phyloP scores from a whole-genome alignment of 306 rosid species.

The Fagus sylvatica region DNA sequence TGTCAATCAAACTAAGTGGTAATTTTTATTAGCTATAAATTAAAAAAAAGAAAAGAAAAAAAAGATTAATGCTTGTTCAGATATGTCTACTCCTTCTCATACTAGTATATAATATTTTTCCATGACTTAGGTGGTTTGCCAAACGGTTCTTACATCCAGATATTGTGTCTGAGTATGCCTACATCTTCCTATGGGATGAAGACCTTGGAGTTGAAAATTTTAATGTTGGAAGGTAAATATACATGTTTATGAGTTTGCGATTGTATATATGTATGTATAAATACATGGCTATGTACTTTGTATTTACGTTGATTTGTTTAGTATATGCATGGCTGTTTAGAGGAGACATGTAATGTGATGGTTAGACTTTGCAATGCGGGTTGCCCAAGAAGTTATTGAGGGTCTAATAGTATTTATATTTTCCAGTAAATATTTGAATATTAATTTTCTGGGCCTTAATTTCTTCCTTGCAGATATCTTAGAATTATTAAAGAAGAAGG shows the following conservation, averaged over 20 bases:
- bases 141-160: conserved; percentile 35
- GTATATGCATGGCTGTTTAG: not conserved
- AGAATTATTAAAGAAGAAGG: conserved; percentile 26
- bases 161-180: conserved; percentile 18
- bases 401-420: not conserved
- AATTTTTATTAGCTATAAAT: not conserved
- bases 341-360: not conserved
- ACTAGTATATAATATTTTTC: not conserved
- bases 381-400: not conserved
- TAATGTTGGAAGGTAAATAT: conserved; percentile 13
- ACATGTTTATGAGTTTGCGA: not conserved
- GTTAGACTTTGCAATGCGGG: not conserved
- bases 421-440: not conserved
- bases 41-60: not conserved
- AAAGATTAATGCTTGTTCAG: not conserved
- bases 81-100: not conserved
- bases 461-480: conserved; percentile 16
- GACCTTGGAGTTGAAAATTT: conserved; percentile 33
- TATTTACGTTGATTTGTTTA: not conserved
- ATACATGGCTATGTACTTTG: not conserved
- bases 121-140: conserved; percentile 31
- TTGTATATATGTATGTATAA: not conserved
- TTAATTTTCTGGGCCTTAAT: not conserved
- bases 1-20: conserved; percentile 60
- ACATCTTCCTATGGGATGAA: conserved; percentile 37